These are phyloP conservation scores for Andalucia godoyi DNA, from an alignment of 78 protist genomes.

Conservation along the genomic window DNA sequence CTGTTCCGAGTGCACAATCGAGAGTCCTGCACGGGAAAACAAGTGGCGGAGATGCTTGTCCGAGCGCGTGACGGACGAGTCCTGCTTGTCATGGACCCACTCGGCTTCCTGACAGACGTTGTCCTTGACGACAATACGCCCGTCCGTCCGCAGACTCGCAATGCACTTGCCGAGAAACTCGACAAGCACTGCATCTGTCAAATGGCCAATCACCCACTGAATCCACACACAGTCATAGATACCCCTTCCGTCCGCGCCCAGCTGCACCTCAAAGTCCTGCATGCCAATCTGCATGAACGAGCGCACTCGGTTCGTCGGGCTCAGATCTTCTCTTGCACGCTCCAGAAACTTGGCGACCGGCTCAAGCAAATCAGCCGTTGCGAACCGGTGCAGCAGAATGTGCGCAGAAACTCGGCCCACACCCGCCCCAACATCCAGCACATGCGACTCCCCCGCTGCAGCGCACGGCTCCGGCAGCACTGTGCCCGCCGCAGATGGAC, in stretches of 20 bases:
- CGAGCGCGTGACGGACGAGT: conserved; percentile 50
- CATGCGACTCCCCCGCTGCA: too few species aligned
- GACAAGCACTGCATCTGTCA: conserved; percentile 33
- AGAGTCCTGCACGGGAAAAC: conserved; percentile 29
- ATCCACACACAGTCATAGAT: conserved; percentile 63
- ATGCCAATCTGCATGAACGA: conserved; percentile 31
- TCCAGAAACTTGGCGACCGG: conserved; percentile 31
- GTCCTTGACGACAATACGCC: conserved; percentile 61
- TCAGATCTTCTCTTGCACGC: conserved; percentile 34
- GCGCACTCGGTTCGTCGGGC: conserved; percentile 18
- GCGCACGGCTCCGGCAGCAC: too few species aligned
- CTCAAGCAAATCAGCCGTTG: conserved; percentile 61
- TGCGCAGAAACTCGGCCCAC: conserved; percentile 60
- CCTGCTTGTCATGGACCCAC: conserved; percentile 59
- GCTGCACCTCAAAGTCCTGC: conserved; percentile 50
- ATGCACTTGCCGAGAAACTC: conserved; percentile 36
- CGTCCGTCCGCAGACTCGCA: conserved; percentile 29
- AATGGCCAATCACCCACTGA: conserved; percentile 76
- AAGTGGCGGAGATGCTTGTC: conserved; percentile 26
- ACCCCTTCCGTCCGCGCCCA: not conserved
- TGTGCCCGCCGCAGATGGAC: too few species aligned
- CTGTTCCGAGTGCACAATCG: not conserved
- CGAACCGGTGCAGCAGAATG: conserved; percentile 31
- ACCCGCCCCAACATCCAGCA: conserved; percentile 78
- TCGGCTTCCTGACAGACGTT: conserved; percentile 21